phyloP scores from a whole-genome alignment of 768 basidiomycete genomes.

The Naganishia kalamii region DNA sequence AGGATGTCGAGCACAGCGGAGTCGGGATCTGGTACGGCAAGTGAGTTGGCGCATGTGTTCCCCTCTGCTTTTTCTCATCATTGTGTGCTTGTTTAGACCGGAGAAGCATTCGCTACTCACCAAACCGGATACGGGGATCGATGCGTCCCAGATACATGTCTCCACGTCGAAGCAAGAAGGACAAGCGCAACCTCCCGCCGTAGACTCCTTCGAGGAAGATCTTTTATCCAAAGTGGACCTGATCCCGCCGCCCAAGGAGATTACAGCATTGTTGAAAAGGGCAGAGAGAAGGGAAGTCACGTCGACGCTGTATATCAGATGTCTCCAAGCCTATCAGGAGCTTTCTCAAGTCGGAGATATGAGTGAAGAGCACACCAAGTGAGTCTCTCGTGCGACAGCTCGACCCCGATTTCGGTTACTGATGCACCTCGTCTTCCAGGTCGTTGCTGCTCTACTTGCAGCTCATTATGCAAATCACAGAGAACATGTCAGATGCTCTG shows the following conservation, averaged over 20 bases:
- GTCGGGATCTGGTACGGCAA: conserved; percentile 13
- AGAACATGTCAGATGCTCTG: conserved; percentile 56
- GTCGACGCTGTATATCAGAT: conserved; percentile 65
- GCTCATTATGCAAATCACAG: conserved; percentile 73
- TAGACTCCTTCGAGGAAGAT: conserved; percentile 49
- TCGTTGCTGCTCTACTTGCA: conserved; percentile 68
- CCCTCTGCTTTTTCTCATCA: neutral
- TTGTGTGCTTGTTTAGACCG: neutral
- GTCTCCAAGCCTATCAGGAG: conserved; percentile 64
- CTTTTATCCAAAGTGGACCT: conserved; percentile 53
- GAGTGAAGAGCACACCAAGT: neutral
- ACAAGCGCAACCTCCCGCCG: conserved; percentile 51
- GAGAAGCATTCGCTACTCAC: conserved; percentile 29
- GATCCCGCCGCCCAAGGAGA: conserved; percentile 65
- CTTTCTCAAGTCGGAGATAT: conserved; percentile 29
- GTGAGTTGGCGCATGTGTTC: neutral
- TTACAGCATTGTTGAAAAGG: conserved; percentile 61
- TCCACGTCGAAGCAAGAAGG: conserved; percentile 51
- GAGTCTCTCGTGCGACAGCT: neutral
- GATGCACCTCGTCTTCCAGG: neutral
- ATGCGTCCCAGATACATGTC: conserved; percentile 33
- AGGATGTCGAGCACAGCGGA: conserved; percentile 50
- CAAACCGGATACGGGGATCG: conserved; percentile 23
- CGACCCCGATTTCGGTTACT: neutral
- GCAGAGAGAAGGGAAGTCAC: conserved; percentile 65